Evolutionary conservation across 1,284 basidiomycete genomes (phyloP), one percentile per base, ranked within the genome.

Genomic region (Anthracocystis panici-leucophaei): DNA sequence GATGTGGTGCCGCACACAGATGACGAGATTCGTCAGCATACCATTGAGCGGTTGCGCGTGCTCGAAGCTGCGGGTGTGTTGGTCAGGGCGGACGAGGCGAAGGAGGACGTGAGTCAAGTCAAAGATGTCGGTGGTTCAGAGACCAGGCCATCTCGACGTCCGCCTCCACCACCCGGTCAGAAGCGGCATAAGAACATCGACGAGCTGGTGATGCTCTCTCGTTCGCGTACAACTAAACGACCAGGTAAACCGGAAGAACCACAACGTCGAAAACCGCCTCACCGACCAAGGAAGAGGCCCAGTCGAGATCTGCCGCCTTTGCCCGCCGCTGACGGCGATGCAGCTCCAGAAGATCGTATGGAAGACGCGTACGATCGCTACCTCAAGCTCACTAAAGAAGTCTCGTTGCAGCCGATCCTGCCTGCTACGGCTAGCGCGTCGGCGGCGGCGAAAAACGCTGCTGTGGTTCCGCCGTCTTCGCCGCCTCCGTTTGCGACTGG

Each of bases 311-410:
- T 68, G 40, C 78, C 73, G 23, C 75, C 53, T 60, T 69, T 57
- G 1, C 63, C 66, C 12, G 20, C 31, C 29, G 57, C 33, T 41
- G 50, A 31, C 18, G 52, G 35, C 12, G 45, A 14, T 8, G 25
- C 29, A 33, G 66, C 49, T 46, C 78, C 88, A 87, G 35, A 82
- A 35, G 72, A 76, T 20, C 58, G 70, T 29, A 87, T 92, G 58
- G 91, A 95, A 79, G 95, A 97, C 85, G 95, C 95, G 0, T 97
- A 92, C 84, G 93, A 94, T 65, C 89, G 93, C 20, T 97, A 86
- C 88, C 90, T 48, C 93, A 91, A 83, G 71, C 85, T 84, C 29
- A 71, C 71, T 29, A 74, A 75, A 23, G 75, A 77, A 51, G 77
- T 79, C 2, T 70, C 74, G 20, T 23, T 77, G 66, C 69, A 64